phyloP scores from a whole-genome alignment of 2,329 filamentous ascomycete species.

The Aspergillus sojae region DNA sequence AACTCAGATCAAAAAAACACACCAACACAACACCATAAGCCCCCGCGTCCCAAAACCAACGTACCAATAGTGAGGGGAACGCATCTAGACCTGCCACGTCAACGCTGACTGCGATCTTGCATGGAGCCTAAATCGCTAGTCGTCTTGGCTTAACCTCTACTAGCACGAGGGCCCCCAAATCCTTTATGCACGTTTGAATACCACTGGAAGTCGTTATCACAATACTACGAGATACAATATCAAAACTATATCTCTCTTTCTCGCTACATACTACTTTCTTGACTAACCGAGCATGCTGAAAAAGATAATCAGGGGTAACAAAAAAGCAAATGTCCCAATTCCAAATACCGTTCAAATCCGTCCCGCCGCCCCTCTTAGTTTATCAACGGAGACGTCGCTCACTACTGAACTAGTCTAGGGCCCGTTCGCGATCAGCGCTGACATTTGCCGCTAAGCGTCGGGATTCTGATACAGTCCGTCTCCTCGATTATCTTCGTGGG shows the following conservation, averaged over 20 bases:
- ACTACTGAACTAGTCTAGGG: neutral
- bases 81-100: neutral
- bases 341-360: neutral
- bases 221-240: neutral
- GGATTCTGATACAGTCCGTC: slow-evolving; percentile 4
- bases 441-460: slow-evolving; percentile 4
- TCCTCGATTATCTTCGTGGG: neutral
- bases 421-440: slow-evolving; percentile 8
- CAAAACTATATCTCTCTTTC: neutral
- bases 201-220: neutral
- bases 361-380: neutral
- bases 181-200: neutral
- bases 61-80: neutral
- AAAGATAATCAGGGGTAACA: neutral
- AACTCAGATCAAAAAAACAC: neutral
- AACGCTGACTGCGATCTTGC: neutral
- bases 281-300: neutral
- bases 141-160: neutral
- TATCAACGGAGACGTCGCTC: neutral
- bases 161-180: neutral
- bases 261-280: neutral
- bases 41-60: neutral
- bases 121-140: neutral
- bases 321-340: neutral
- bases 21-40: neutral